Conservation (phyloP, 352 stramenopile species). For the Phytophthora multivora region DNA sequence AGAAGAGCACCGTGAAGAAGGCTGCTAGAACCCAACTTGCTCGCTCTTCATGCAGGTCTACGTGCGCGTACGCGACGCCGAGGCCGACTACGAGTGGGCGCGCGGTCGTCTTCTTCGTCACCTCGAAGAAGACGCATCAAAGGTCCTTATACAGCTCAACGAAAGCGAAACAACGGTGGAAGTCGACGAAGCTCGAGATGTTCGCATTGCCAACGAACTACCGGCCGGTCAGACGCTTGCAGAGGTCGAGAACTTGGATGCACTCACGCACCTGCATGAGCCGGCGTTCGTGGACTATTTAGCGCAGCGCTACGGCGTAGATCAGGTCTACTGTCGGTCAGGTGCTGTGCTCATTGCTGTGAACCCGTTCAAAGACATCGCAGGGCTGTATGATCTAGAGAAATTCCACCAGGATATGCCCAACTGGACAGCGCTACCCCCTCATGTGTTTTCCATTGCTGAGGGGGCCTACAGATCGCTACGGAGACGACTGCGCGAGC, state of each 20-base stretch:
- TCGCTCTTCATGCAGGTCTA: slow-evolving; percentile 59
- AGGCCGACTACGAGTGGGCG: slow-evolving; percentile 52
- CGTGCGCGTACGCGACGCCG: slow-evolving; percentile 42
- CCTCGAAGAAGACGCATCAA: slow-evolving; percentile 26
- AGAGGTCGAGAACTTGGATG: slow-evolving; percentile 72
- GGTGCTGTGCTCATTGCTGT: slow-evolving; percentile 77
- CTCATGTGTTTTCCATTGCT: slow-evolving; percentile 85
- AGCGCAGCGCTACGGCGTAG: slow-evolving; percentile 66
- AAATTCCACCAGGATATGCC: slow-evolving; percentile 44
- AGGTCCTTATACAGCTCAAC: slow-evolving; percentile 48
- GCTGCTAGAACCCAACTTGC: not conserved
- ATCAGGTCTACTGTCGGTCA: slow-evolving; percentile 81
- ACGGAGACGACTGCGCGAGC: slow-evolving; percentile 37
- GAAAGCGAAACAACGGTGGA: slow-evolving; percentile 53
- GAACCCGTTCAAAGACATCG: slow-evolving; percentile 82
- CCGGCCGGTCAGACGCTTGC: slow-evolving; percentile 41
- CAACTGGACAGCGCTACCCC: slow-evolving; percentile 41
- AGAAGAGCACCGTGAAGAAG: slow-evolving; percentile 24
- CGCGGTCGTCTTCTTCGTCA: slow-evolving; percentile 48
- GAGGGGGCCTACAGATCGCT: slow-evolving; percentile 75
- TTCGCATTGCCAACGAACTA: slow-evolving; percentile 60
- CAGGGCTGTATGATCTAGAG: slow-evolving; percentile 63
- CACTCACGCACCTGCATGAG: slow-evolving; percentile 80
- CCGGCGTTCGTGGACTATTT: slow-evolving; percentile 83
- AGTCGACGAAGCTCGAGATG: slow-evolving; percentile 44